Evolutionary conservation across 495 filamentous ascomycete species (phyloP).

Genomic region (Lichina pygmaea): DNA sequence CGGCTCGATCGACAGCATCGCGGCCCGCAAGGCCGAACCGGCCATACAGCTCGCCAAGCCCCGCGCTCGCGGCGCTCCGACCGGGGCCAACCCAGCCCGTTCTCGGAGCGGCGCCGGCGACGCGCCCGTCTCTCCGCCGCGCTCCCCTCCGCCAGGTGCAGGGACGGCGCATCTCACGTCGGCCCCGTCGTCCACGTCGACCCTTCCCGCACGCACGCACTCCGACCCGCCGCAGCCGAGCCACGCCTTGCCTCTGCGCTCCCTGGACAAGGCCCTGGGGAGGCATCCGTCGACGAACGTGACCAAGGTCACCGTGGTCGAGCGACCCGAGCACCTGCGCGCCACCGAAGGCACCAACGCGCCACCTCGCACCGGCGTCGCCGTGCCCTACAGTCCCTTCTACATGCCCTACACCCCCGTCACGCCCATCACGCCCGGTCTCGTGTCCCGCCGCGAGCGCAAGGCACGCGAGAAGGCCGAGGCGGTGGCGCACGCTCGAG

Average conservation of each 20-base stretch:
- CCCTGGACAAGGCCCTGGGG: background rate
- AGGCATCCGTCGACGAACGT: background rate
- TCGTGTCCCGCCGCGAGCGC: constrained; percentile 48
- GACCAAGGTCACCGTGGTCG: constrained; percentile 49
- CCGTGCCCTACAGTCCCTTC: constrained; percentile 48
- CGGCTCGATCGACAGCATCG: background rate
- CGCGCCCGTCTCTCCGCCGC: background rate
- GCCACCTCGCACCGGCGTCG: constrained; percentile 36
- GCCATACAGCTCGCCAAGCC: background rate
- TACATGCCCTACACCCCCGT: constrained; percentile 83
- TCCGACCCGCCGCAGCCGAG: background rate
- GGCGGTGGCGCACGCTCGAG: constrained; percentile 9
- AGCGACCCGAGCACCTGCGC: constrained; percentile 25
- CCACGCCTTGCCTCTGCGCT: background rate
- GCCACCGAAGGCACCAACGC: constrained; percentile 11
- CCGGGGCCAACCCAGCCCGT: background rate
- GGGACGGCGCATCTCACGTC: no score
- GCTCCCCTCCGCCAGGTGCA: background rate
- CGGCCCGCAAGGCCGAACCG: background rate
- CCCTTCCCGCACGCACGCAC: background rate
- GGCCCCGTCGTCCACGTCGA: no score
- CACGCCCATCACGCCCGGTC: constrained; percentile 61
- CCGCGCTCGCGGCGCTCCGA: background rate
- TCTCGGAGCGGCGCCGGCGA: background rate
- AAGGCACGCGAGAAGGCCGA: constrained; percentile 36